Evolutionary conservation across 2,329 filamentous ascomycete species (phyloP), one percentile per base, ranked within the genome.

Genomic region (Colletotrichum australisinense): DNA sequence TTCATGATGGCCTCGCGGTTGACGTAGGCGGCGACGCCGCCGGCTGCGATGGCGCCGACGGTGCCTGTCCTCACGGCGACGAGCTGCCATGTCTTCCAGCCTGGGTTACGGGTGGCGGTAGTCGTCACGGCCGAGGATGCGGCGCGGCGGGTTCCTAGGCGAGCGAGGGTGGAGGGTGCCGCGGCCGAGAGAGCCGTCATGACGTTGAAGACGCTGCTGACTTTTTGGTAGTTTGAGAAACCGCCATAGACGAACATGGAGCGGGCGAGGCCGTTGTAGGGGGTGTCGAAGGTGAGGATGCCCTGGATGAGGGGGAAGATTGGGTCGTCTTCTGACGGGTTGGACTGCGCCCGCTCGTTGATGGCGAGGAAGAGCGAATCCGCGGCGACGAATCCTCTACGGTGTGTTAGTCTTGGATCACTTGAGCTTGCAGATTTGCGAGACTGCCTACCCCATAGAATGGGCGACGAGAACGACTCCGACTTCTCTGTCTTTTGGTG

Each of bases 231-330:
- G 79, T 90, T 89, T 63, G 87, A 89, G 68, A 90, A 90, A 38
- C 88, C 88, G 57, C 88, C 88, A 74, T 90, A 90, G 57, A 90
- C 88, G 73, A 90, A 90, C 88, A 90, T 89, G 62, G 87, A 88
- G 14, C 88, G 83, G 3, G 88, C 87, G 19, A 90, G 86, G 7
- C 92, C 92, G 70, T 94, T 91, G 82, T 93, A 97, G 0, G 95
- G 95, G 0, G 95, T 97, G 81, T 97, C 95, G 78, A 97, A 97
- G 7, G 94, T 91, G 42, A 97, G 86, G 19, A 97, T 87, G 63
- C 93, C 95, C 78, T 94, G 93, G 72, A 97, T 93, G 67, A 94
- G 89, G 0, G 95, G 95, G 81, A 97, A 97, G 81, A 95, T 90
- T 62, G 91, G 87, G 2, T 77, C 72, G 1, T 77, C 76, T 8